phyloP scores from a whole-genome alignment of 805 yeast species.

The Jamesozyma jinghongensis region DNA sequence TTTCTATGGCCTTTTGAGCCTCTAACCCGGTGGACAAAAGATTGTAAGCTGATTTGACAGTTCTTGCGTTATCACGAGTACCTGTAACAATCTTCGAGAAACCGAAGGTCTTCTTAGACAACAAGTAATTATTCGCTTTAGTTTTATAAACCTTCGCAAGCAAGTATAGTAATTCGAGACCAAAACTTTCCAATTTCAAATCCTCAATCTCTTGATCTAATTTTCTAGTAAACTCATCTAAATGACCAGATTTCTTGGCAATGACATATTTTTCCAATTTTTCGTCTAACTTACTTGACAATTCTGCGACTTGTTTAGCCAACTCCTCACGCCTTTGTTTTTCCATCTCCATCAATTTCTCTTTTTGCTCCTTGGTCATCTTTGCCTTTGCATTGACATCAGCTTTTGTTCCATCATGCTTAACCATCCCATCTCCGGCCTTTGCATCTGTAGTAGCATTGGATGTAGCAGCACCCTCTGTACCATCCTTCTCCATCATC shows the following conservation, averaged over 20 bases:
- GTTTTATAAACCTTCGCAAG: conserved; percentile 71
- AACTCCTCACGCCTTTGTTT: conserved; percentile 46
- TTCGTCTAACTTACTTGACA: conserved; percentile 40
- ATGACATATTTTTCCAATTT: conserved; percentile 39
- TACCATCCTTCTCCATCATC: conserved; percentile 24
- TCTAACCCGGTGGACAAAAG: conserved; percentile 79
- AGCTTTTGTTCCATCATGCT: conserved; percentile 31
- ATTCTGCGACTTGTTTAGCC: conserved; percentile 40
- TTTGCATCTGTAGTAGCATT: conserved; percentile 16
- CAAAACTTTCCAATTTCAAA: conserved; percentile 90
- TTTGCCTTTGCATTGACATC: conserved; percentile 23
- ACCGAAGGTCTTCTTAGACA: conserved; percentile 76
- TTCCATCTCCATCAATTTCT: conserved; percentile 42
- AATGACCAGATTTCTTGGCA: conserved; percentile 40
- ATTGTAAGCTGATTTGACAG: conserved; percentile 74
- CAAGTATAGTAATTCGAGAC: conserved; percentile 74
- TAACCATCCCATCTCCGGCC: conserved; percentile 11
- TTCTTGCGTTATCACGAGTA: conserved; percentile 74
- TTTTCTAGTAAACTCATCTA: conserved; percentile 41
- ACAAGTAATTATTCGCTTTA: conserved; percentile 65
- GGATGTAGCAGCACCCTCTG: conserved; percentile 4
- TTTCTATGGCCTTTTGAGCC: conserved; percentile 71
- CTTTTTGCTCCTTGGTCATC: conserved; percentile 36
- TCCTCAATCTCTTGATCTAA: conserved; percentile 60
- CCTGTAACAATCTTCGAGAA: conserved; percentile 74